Percentiles rank a stretch among this genome's conserved stretches.
phyloP scores from a whole-genome alignment of 345 rosid genomes.

The Gossypium bickii region DNA sequence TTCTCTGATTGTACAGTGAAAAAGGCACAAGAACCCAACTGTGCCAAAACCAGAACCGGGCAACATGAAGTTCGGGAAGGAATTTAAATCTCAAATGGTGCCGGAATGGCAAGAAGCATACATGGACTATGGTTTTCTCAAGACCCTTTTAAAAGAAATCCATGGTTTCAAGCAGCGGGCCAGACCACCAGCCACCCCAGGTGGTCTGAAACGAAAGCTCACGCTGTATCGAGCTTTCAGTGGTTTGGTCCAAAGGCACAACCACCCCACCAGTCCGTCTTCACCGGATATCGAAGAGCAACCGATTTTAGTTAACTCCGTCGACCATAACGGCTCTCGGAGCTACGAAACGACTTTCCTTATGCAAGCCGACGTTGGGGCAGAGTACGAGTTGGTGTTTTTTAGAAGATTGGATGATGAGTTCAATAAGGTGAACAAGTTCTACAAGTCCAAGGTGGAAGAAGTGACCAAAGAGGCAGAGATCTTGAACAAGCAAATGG shows the following conservation, averaged over 20 bases:
- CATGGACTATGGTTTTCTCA: constrained; percentile 54
- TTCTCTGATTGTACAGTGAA: too few relatives aligned
- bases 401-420: neutral
- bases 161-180: constrained; percentile 31
- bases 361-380: constrained; percentile 54
- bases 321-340: constrained; percentile 21
- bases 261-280: constrained; percentile 17
- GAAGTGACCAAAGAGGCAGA: constrained; percentile 55
- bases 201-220: constrained; percentile 48
- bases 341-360: constrained; percentile 51
- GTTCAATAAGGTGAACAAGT: constrained; percentile 37
- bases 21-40: too few relatives aligned
- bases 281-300: constrained; percentile 36
- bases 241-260: constrained; percentile 32
- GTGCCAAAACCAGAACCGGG: neutral
- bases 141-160: constrained; percentile 50
- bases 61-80: constrained; percentile 74
- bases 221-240: constrained; percentile 57
- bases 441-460: constrained; percentile 45
- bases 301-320: constrained; percentile 35
- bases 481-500: constrained; percentile 51
- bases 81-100: constrained; percentile 58
- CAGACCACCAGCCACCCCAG: constrained; percentile 23
- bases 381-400: constrained; percentile 42
- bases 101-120: constrained; percentile 75